Conservation (phyloP, 73 alveolate species). For the Paramecium primaurelia region DNA sequence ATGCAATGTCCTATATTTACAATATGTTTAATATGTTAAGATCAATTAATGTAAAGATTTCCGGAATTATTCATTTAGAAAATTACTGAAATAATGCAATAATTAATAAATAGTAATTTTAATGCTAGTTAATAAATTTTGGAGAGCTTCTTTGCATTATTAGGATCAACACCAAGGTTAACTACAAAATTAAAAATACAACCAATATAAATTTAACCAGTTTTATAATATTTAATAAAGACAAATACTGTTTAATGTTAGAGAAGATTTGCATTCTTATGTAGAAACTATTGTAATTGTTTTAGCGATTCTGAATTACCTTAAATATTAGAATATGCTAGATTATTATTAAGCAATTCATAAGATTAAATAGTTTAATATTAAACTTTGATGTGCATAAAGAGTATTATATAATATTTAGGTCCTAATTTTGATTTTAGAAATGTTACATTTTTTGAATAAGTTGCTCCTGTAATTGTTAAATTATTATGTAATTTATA, state of each 20-base stretch:
- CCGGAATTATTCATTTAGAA: background rate
- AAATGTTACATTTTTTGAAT: background rate
- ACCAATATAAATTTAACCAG: background rate
- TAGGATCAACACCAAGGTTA: background rate
- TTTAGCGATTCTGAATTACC: background rate
- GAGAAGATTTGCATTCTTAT: conserved; percentile 6
- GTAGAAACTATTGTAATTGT: background rate
- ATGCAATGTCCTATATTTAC: background rate
- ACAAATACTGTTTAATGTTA: background rate
- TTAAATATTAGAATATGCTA: background rate
- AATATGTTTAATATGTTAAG: background rate
- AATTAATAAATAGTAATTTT: background rate
- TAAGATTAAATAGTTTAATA: conserved; percentile 15
- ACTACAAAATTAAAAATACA: background rate
- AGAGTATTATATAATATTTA: background rate
- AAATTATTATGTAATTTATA: background rate
- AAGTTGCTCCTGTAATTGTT: conserved; percentile 10
- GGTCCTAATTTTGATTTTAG: background rate
- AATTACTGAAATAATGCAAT: background rate
- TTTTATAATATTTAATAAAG: background rate
- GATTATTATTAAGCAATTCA: background rate
- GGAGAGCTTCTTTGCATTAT: conserved; percentile 20
- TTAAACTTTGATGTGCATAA: conserved; percentile 32
- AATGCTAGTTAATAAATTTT: background rate
- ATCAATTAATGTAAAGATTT: conserved; percentile 3